phyloP scores from a whole-genome alignment of 345 rosid species.

The Euphorbia tirucalli region DNA sequence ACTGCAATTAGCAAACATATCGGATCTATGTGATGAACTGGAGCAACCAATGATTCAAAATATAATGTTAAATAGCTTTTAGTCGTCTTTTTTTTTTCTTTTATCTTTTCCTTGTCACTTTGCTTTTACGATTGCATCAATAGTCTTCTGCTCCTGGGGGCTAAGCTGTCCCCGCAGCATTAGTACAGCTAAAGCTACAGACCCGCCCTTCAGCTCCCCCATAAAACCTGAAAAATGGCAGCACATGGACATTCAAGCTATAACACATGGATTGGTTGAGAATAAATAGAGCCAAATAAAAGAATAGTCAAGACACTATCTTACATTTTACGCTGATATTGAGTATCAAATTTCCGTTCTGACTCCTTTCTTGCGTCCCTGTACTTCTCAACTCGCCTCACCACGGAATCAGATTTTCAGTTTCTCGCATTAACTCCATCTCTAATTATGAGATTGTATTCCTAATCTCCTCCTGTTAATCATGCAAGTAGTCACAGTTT shows the following conservation, averaged over 20 bases:
- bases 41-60: not conserved
- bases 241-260: too few species aligned
- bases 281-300: too few species aligned
- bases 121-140: slow-evolving; percentile 88
- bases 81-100: not conserved
- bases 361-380: too few species aligned
- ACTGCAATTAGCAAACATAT: slow-evolving; percentile 38
- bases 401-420: slow-evolving; percentile 53
- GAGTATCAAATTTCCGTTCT: too few species aligned
- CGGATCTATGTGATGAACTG: not conserved
- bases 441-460: slow-evolving; percentile 55
- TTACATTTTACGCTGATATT: too few species aligned
- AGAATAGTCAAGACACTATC: too few species aligned
- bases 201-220: too few species aligned
- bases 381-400: slow-evolving; percentile 55
- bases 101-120: slow-evolving; percentile 41
- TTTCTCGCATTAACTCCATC: slow-evolving; percentile 47
- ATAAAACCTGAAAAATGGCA: too few species aligned
- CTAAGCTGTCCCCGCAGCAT: slow-evolving; percentile 65
- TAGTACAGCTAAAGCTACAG: too few species aligned
- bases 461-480: slow-evolving; percentile 89
- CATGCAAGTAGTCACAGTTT: too few species aligned
- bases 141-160: slow-evolving; percentile 91
- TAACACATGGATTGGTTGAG: too few species aligned
- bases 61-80: not conserved